Base-by-base conservation (phyloP, 441 rosid genomes). In the Hura crepitans region DNA sequence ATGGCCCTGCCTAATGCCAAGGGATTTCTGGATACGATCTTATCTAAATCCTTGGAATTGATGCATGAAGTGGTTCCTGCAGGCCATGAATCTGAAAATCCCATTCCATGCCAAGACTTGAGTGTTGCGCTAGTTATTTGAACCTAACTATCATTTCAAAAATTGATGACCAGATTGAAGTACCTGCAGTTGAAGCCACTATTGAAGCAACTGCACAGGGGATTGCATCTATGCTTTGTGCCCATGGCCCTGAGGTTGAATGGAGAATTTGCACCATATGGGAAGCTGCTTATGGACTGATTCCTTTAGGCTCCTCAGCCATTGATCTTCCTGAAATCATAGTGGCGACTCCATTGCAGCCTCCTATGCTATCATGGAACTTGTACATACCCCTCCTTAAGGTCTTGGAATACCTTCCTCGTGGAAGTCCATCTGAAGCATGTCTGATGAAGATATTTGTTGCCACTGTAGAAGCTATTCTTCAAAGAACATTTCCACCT, bases 181-280 rank as follows among this genome's bases (percentile, higher is more conserved):
- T 90, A 67, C 97, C 99, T 67, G 96, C 97, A 37, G 95, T 96
- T 77, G 97, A 89, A 87, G 97, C 97, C 75, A 90, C 94, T 58
- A 95, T 95, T 74, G 99, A 95, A 84, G 99, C 99, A 72, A 95
- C 99, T 60, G 99, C 99, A 70, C 99, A 95, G 81, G 99, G 99
- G 74, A 95, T 95, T 80, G 97, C 99, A 43, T 95, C 99, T n/a
- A 91, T 95, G 97, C 99, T 95, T 72, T 95, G 99, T 81, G 97
- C 97, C 78, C 99, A 95, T 70, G 99, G 99, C 53, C 97, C 99
- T 47, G 97, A 95, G 81, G 99, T 95, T 68, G 99, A 95, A 69
- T 95, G 99, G 99, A 85, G 99, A 82, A 95, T 95, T 59, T 95
- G 99, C 78, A 95, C 99, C 35, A 95, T 95, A 64, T 95, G 99